A percentile compares a stretch with the other conserved stretches of the same genome.
These are phyloP conservation scores for Acanthochlamys bracteata DNA, from an alignment of 106 monocot genomes.

Conservation along the genomic window DNA sequence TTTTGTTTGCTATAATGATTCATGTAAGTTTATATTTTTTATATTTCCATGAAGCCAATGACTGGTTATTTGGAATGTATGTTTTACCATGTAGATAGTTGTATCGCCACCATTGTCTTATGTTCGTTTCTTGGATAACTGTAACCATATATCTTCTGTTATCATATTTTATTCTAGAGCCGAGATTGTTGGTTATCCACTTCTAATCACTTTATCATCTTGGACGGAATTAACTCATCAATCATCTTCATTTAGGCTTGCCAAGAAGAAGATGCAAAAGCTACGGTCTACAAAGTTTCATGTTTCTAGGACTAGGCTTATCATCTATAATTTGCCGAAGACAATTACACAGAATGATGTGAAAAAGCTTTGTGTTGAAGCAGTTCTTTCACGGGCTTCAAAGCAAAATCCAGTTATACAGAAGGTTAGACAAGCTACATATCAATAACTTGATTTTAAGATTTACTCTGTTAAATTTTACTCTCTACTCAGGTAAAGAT, in stretches of 20 bases:
- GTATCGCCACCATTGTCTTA: too few species aligned
- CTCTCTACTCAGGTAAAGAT: conserved; percentile 61
- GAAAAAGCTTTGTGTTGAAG: conserved; percentile 69
- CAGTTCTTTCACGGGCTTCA: conserved; percentile 72
- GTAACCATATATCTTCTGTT: too few species aligned
- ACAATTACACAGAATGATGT: conserved; percentile 65
- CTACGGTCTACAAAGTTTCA: conserved; percentile 84
- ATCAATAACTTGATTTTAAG: background rate
- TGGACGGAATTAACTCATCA: background rate
- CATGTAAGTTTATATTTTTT: too few species aligned
- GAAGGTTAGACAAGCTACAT: conserved; percentile 38
- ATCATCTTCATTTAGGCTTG: conserved; percentile 37
- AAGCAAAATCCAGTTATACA: conserved; percentile 84
- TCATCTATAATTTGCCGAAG: conserved; percentile 95
- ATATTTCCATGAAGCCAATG: too few species aligned
- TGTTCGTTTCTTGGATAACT: too few species aligned
- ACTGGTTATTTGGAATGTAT: too few species aligned
- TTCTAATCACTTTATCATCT: too few species aligned
- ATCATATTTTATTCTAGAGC: too few species aligned
- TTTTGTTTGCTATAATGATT: too few species aligned
- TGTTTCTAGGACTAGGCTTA: conserved; percentile 81
- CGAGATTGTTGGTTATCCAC: too few species aligned
- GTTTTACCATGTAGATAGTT: too few species aligned
- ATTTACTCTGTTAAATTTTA: background rate
- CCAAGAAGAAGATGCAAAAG: conserved; percentile 57